These are phyloP conservation scores for Phytophthora pinifolia DNA, from an alignment of 352 stramenopile species.

Conservation along the genomic window DNA sequence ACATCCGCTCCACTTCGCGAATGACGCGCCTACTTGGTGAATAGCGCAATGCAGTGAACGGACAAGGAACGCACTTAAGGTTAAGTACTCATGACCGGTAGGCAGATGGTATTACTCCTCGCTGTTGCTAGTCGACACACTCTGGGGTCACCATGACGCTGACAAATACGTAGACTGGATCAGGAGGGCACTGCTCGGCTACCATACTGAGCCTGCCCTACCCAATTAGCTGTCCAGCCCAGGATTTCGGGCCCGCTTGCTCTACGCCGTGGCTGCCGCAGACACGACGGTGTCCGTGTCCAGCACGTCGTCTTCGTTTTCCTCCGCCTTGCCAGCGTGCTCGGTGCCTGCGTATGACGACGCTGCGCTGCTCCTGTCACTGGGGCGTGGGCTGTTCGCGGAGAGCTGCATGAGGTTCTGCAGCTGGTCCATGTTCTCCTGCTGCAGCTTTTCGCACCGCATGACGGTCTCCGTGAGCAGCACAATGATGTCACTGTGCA, in stretches of 20 bases:
- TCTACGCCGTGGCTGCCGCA: no score
- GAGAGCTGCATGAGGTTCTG: conserved; percentile 81
- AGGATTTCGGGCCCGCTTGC: conserved; percentile 5
- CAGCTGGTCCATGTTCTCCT: conserved; percentile 84
- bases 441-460: conserved; percentile 78
- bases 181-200: background rate
- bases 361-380: conserved; percentile 21
- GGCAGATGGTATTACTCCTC: conserved; percentile 13
- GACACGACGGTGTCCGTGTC: no score
- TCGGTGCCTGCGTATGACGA: conserved; percentile 26
- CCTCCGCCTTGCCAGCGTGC: conserved; percentile 13
- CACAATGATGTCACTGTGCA: conserved; percentile 82
- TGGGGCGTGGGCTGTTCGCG: conserved; percentile 24
- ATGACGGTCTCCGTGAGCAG: conserved; percentile 82
- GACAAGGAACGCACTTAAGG: no score
- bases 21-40: no score
- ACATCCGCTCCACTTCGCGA: no score
- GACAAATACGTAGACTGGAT: conserved; percentile 25
- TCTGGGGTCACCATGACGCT: conserved; percentile 1
- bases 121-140: background rate
- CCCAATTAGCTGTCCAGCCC: conserved; percentile 10
- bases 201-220: background rate
- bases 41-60: no score
- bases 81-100: no score
- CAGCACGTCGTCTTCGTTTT: conserved; percentile 12